Evolutionary conservation across 345 rosid species (phyloP).

Genomic region (Citrus maxima): DNA sequence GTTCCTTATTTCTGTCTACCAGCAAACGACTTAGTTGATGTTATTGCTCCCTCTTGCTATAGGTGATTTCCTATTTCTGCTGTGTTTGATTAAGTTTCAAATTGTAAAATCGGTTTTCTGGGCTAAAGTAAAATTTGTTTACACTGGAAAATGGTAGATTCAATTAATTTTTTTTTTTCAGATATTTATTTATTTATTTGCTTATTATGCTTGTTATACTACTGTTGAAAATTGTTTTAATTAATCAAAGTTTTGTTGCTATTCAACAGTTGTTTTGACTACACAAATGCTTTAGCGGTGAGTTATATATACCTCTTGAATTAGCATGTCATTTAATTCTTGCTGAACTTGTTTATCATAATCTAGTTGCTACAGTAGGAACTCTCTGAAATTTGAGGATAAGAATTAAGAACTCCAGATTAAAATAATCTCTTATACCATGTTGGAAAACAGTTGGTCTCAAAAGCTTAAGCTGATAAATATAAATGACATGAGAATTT

Average conservation of each 20-base stretch:
- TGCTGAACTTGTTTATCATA: not conserved
- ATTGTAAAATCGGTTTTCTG: not conserved
- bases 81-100: not conserved
- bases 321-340: not conserved
- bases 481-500: too few species aligned
- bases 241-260: constrained; percentile 12
- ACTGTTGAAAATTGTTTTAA: constrained; percentile 9
- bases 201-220: not conserved
- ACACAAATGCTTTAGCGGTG: constrained; percentile 94
- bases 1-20: constrained; percentile 99
- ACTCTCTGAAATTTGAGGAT: not conserved
- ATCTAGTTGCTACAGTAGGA: not conserved
- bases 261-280: constrained; percentile 85
- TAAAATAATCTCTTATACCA: not conserved
- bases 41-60: constrained; percentile 95
- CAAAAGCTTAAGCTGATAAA: not conserved
- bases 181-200: not conserved
- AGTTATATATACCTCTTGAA: constrained; percentile 27
- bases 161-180: not conserved
- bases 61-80: constrained; percentile 46
- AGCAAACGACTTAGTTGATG: constrained; percentile 87
- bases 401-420: not conserved
- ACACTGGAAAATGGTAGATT: not conserved
- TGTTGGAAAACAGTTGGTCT: not conserved
- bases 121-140: not conserved